A percentile compares a stretch with the other conserved stretches of the same genome.
Conservation (phyloP, 2,329 filamentous ascomycete species). For the Teratosphaeria epicoccoides region DNA sequence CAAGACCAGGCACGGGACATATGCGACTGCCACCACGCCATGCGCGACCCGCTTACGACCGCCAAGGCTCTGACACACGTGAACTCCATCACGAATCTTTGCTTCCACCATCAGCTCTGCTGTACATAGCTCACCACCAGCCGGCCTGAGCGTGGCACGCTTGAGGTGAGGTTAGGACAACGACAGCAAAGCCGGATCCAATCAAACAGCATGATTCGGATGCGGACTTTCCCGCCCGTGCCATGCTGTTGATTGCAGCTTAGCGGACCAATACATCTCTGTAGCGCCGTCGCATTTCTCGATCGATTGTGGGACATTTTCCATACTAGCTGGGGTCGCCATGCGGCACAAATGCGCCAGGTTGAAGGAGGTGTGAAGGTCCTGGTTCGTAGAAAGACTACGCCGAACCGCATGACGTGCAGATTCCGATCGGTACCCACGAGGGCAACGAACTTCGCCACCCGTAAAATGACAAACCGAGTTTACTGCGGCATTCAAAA, state of each 20-base stretch:
- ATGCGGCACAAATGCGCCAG: background rate
- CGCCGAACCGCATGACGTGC: background rate
- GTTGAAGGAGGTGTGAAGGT: background rate
- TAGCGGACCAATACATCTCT: background rate
- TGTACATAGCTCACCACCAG: background rate
- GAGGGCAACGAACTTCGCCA: background rate
- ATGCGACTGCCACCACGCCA: background rate
- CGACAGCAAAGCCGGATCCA: background rate
- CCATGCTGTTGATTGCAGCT: background rate
- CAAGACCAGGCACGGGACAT: background rate
- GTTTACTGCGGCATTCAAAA: too few relatives aligned
- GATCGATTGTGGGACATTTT: background rate
- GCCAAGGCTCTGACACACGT: background rate
- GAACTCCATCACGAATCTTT: background rate
- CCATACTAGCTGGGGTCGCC: background rate
- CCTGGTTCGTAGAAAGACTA: background rate
- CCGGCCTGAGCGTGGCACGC: background rate
- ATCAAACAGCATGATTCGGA: background rate
- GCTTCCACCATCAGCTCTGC: background rate
- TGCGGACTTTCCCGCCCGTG: background rate
- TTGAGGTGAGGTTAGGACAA: background rate
- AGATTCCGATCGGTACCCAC: background rate
- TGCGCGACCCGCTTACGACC: background rate
- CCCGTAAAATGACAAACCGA: too few relatives aligned
- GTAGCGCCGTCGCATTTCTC: background rate